Base-by-base conservation (phyloP, 495 filamentous ascomycete genomes). In the Clohesyomyces aquaticus region DNA sequence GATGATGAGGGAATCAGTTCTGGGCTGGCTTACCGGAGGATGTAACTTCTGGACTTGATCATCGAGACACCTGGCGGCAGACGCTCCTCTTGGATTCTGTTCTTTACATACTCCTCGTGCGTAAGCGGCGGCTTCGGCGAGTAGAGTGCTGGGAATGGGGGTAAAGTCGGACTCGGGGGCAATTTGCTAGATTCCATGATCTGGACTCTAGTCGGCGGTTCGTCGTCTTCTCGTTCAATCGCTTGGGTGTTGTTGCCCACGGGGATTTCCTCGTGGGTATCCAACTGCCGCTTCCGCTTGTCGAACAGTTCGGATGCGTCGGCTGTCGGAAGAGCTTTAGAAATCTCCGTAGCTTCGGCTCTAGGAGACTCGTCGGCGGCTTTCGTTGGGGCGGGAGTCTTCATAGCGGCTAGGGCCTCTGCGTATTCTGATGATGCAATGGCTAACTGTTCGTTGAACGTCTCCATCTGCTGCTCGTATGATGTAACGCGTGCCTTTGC, bases 11-110 rank as follows among this genome's bases (percentile, higher is more conserved):
- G 46, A 23, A 60, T 56, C 6, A 29, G 23, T 19, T 16, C 60
- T 14, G 53, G 18, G 35, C n/a, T n/a, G 43, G 63, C 77, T 72
- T 79, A 88, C 87, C 88, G 77, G n/a, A 97, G 83, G 57, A 93
- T 87, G 72, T 97, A 97, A 45, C 83, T 80, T 25, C 77, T 77
- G 35, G 77, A 78, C 8, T 70, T 75, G 53, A 96, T 83, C 19
- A 72, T 75, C 2, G 79, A 77, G 69, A 91, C 85, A 9, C 92
- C 93, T 1, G 80, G 74, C 1, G 88, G 88, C 10, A 95, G 73
- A 16, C 80, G 77, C 43, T 89, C 84, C n/a, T 80, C 77, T 62
- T 78, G 55, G 59, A 93, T 85, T 21, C 78, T 79, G 9, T 75
- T 65, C n/a, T 74, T 71, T 29, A 89, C 85, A 66, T 77, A 91